Evolutionary conservation across 2,329 filamentous ascomycete genomes (phyloP).

Genomic region (Exserohilum turcica): DNA sequence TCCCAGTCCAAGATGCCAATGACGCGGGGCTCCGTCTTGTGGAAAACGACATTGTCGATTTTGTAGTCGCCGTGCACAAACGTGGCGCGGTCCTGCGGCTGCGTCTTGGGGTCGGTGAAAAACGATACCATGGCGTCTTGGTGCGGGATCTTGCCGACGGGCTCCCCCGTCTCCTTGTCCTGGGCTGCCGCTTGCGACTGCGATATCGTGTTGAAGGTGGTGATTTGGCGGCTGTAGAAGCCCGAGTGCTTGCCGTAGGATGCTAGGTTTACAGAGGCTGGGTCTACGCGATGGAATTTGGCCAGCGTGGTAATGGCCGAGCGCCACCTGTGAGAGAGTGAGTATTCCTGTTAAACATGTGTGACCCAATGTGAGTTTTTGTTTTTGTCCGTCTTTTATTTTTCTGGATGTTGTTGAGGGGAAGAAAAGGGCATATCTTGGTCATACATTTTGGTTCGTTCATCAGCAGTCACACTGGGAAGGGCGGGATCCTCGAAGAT

Average conservation of each 20-base stretch:
- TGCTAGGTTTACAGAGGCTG: slow-evolving; percentile 68
- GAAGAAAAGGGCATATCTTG: neutral
- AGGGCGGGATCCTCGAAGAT: slow-evolving; percentile 90
- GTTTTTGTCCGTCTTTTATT: neutral
- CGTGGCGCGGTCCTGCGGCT: slow-evolving; percentile 77
- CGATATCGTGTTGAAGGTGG: slow-evolving; percentile 80
- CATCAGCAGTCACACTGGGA: slow-evolving; percentile 69
- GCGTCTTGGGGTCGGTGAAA: slow-evolving; percentile 70
- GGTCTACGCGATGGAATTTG: slow-evolving; percentile 78
- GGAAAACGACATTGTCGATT: slow-evolving; percentile 70
- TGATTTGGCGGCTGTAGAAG: slow-evolving; percentile 86
- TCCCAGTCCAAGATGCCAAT: slow-evolving; percentile 93
- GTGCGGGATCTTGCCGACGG: slow-evolving; percentile 82
- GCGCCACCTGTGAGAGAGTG: slow-evolving; percentile 67
- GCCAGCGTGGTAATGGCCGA: slow-evolving; percentile 83
- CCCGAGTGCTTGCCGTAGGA: slow-evolving; percentile 73
- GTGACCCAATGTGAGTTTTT: too few species aligned
- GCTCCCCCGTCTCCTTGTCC: slow-evolving; percentile 76
- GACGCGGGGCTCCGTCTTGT: slow-evolving; percentile 83
- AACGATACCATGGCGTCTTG: slow-evolving; percentile 80
- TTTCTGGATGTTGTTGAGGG: too few species aligned
- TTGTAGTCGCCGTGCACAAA: slow-evolving; percentile 97
- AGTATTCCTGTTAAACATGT: too few species aligned
- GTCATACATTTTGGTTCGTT: slow-evolving; percentile 71
- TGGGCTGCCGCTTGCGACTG: slow-evolving; percentile 73